Conservation (phyloP, 306 rosid species). For the Carpinus viminea region DNA sequence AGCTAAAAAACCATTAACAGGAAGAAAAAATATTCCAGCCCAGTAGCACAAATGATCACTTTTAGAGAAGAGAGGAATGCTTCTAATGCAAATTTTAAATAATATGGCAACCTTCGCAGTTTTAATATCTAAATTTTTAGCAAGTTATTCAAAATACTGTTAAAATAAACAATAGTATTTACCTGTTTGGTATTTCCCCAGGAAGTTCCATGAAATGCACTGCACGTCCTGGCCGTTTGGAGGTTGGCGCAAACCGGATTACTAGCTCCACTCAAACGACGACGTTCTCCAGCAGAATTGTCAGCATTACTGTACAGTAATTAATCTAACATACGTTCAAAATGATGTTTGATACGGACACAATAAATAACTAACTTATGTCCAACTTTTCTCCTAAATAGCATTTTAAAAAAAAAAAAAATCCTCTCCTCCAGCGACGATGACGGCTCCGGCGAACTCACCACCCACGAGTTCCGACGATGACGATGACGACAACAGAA, state of each 20-base stretch:
- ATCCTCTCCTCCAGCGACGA: too few relatives aligned
- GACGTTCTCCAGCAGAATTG: too few relatives aligned
- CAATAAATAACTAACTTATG: too few relatives aligned
- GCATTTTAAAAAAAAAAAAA: too few relatives aligned
- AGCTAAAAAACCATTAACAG: conserved; percentile 2
- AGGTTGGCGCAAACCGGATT: too few relatives aligned
- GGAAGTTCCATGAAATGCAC: conserved; percentile 99
- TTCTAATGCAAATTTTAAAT: neutral
- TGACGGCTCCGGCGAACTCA: too few relatives aligned
- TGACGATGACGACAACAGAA: too few relatives aligned
- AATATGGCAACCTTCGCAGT: conserved; percentile 10
- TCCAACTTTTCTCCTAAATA: too few relatives aligned
- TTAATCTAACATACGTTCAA: neutral
- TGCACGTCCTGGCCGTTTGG: conserved; percentile 42
- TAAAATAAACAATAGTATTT: conserved; percentile 28
- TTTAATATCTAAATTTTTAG: conserved; percentile 16
- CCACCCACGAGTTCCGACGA: too few relatives aligned
- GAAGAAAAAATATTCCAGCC: conserved; percentile 6
- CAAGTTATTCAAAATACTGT: conserved; percentile 6
- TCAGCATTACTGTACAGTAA: too few relatives aligned
- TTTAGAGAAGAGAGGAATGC: neutral
- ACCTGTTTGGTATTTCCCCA: conserved; percentile 93
- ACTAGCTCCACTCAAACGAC: too few relatives aligned
- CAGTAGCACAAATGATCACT: neutral
- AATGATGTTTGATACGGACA: too few relatives aligned